Conservation (phyloP, 495 filamentous ascomycete species). For the Talaromyces nanjingensis region DNA sequence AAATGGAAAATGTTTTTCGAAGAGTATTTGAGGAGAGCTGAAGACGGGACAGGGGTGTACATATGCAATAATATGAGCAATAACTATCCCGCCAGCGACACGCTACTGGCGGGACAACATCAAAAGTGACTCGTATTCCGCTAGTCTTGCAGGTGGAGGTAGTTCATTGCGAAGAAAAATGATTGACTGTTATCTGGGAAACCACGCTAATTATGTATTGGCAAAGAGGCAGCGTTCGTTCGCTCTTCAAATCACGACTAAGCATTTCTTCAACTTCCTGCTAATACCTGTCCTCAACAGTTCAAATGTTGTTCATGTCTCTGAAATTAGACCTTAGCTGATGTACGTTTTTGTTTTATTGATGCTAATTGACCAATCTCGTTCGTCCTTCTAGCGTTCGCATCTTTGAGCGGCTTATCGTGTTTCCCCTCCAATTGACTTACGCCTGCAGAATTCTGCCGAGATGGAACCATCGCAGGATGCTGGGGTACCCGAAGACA, state of each 20-base stretch:
- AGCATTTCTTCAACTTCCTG: neutral
- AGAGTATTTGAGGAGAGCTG: neutral
- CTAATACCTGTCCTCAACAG: neutral
- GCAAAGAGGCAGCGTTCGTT: neutral
- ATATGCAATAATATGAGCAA: neutral
- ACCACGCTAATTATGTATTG: neutral
- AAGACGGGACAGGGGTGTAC: neutral
- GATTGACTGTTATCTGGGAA: neutral
- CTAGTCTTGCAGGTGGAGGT: neutral
- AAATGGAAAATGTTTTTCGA: neutral
- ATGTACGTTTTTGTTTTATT: neutral
- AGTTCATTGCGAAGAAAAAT: neutral
- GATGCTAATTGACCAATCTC: neutral
- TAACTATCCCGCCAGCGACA: neutral
- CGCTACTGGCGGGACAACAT: neutral
- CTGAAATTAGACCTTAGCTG: neutral
- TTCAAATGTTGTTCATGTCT: neutral
- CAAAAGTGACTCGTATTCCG: neutral
- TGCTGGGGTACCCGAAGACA: neutral
- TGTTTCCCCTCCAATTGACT: neutral
- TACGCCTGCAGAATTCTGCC: neutral
- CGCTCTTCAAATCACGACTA: neutral
- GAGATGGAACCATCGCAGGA: neutral
- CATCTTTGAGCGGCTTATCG: neutral
- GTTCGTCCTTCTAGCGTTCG: neutral